A percentile compares a stretch with the other conserved stretches of the same genome.
Conservation (phyloP, 768 basidiomycete genomes). For the Trametes cingulata region DNA sequence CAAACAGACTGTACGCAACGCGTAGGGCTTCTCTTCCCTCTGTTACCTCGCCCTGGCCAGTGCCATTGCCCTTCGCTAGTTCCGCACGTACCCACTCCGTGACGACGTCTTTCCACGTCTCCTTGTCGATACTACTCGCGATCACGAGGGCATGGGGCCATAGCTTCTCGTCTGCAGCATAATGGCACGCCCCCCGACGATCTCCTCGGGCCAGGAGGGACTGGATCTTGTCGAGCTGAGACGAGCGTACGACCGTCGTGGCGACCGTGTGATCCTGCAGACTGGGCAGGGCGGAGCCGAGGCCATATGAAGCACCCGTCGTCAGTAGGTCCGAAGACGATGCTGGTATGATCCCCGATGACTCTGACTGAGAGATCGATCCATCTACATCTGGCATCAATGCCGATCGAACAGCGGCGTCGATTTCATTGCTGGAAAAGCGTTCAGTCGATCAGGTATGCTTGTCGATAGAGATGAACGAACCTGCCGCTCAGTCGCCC, state of each 20-base stretch:
- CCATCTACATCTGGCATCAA: slow-evolving; percentile 56
- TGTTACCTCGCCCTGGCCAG: slow-evolving; percentile 21
- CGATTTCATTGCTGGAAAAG: slow-evolving; percentile 57
- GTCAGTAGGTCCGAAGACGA: slow-evolving; percentile 26
- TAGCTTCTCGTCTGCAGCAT: slow-evolving; percentile 82
- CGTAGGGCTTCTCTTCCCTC: slow-evolving; percentile 73
- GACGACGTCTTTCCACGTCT: slow-evolving; percentile 90
- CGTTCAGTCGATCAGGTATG: background rate
- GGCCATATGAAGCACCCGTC: slow-evolving; percentile 21
- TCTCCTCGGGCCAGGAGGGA: slow-evolving; percentile 81
- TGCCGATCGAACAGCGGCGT: slow-evolving; percentile 71
- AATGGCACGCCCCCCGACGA: slow-evolving; percentile 82
- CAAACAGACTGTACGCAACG: slow-evolving; percentile 79
- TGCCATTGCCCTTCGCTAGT: slow-evolving; percentile 42
- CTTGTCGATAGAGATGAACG: slow-evolving; percentile 27
- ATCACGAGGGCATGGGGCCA: slow-evolving; percentile 98
- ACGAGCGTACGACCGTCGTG: slow-evolving; percentile 57
- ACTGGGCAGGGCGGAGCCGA: slow-evolving; percentile 26
- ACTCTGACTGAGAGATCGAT: background rate
- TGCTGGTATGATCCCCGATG: slow-evolving; percentile 8
- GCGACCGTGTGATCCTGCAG: slow-evolving; percentile 55
- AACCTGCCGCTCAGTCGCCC: slow-evolving; percentile 87
- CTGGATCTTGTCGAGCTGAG: slow-evolving; percentile 75
- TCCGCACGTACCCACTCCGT: slow-evolving; percentile 83
- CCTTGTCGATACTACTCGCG: slow-evolving; percentile 89